These are phyloP conservation scores for Yarrowia sp. DNA, from an alignment of 805 yeast species.

Conservation along the genomic window DNA sequence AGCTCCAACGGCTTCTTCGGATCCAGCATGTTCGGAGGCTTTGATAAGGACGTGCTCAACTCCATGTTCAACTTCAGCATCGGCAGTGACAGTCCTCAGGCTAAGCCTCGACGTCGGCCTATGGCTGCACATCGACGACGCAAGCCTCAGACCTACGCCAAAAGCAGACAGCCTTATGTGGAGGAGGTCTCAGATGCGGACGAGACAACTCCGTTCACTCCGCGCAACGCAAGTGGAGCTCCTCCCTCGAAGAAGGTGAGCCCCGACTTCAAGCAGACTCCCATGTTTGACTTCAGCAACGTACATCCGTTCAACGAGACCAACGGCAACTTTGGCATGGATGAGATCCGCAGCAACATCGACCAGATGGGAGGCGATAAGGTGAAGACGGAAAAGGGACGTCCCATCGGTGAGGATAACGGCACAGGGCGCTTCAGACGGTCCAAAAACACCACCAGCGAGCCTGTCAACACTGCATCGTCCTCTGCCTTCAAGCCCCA, in stretches of 20 bases:
- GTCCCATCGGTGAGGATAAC: constrained; percentile 4
- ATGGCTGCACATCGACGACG: neutral
- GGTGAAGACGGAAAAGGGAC: neutral
- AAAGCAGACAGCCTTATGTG: neutral
- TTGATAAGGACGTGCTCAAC: neutral
- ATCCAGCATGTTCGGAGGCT: neutral
- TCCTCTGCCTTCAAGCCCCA: neutral
- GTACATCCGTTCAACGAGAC: constrained; percentile 37
- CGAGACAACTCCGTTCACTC: neutral
- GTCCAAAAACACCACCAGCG: neutral
- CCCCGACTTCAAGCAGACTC: neutral
- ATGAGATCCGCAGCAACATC: constrained; percentile 29
- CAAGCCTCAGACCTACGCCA: neutral
- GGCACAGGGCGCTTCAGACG: neutral
- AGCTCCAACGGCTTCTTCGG: neutral
- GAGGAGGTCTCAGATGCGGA: neutral
- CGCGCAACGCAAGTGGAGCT: neutral
- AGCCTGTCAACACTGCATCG: constrained; percentile 9
- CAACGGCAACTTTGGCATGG: constrained; percentile 36
- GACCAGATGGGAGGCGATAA: constrained; percentile 15
- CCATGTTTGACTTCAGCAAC: constrained; percentile 27
- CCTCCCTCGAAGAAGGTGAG: neutral
- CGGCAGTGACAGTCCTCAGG: neutral
- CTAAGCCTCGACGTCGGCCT: neutral
- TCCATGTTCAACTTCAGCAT: constrained; percentile 3